Evolutionary conservation across 208 protist genomes (phyloP), one percentile per base, ranked within the genome.

Genomic region (Acanthamoeba sp.): DNA sequence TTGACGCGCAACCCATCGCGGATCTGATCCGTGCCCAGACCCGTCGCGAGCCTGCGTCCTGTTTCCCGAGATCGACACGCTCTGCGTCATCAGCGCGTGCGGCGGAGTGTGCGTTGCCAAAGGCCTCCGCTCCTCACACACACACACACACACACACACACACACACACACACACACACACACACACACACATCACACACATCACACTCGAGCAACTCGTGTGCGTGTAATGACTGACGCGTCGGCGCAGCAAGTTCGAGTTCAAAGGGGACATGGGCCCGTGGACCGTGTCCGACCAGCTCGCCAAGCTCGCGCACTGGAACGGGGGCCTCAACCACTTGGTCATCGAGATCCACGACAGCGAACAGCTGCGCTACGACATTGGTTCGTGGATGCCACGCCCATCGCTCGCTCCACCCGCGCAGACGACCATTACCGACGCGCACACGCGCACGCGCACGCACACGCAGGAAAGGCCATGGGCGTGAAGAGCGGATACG

Each of bases 31-130:
- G n/a, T n/a, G n/a, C 3, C 62, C 62, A 34, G 62, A 80, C n/a
- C 59, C 59, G 20, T 66, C 59, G 69, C 29, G 24, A 42, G 69
- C 69, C 18, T 80, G 69, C 42, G 69, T 80, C 6, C 36, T 80
- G 20, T 80, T 80, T 22, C 69, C 69, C n/a, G 69, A 80, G n/a
- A 22, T 80, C 14, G 69, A 80, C 36, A 80, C 69, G 27, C 36
- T 80, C 20, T 80, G 69, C 69, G 69, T 80, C 20, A 80, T 80
- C 38, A 80, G 69, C 36, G 69, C 69, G 9, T 80, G 69, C 24
- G 69, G 69, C 7, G 69, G 69, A 38, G 34, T 38, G 69, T 80
- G 42, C 69, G 34, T 66, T 1, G n/a, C 52, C 10, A 24, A 59
- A 24, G 10, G 10, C 20, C 52, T 59, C 20, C 20, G 14, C 52